Percentiles rank a stretch among this genome's conserved stretches.
Evolutionary conservation across 495 filamentous ascomycete genomes (phyloP).

Genomic region (Neurospora terricola): DNA sequence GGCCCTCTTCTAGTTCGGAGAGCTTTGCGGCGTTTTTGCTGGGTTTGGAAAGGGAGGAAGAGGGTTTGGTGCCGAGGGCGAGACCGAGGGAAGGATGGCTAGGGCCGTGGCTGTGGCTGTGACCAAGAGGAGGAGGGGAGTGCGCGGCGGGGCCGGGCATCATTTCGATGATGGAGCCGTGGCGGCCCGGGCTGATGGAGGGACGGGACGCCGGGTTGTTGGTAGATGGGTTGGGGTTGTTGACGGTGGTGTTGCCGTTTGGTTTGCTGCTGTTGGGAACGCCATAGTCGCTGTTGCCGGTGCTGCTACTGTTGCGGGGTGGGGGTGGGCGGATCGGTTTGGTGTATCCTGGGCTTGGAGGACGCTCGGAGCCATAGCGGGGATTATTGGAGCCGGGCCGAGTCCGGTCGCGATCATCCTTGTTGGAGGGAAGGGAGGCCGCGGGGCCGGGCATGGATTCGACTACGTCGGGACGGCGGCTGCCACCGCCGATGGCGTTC

Average conservation of each 20-base stretch:
- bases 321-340: not conserved
- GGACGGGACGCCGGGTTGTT: constrained; percentile 8
- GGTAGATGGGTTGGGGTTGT: not conserved
- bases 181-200: constrained; percentile 3
- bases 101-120: not conserved
- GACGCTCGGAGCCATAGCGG: not conserved
- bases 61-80: not conserved
- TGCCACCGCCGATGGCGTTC: not conserved
- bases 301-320: not conserved
- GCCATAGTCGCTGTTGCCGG: not conserved
- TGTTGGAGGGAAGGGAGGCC: not conserved
- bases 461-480: not conserved
- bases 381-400: not conserved
- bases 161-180: constrained; percentile 2
- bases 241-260: not conserved
- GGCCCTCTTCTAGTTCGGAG: not conserved
- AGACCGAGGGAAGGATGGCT: not conserved
- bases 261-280: not conserved
- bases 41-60: not conserved
- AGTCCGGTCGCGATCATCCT: not conserved
- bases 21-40: not conserved
- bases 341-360: not conserved
- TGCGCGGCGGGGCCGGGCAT: constrained; percentile 5
- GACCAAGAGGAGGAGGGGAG: not conserved
- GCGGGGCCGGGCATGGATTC: constrained; percentile 2